A percentile compares a stretch with the other conserved stretches of the same genome.
These are phyloP conservation scores for Botrytis medusae DNA, from an alignment of 2,329 filamentous ascomycete species.

Conservation along the genomic window DNA sequence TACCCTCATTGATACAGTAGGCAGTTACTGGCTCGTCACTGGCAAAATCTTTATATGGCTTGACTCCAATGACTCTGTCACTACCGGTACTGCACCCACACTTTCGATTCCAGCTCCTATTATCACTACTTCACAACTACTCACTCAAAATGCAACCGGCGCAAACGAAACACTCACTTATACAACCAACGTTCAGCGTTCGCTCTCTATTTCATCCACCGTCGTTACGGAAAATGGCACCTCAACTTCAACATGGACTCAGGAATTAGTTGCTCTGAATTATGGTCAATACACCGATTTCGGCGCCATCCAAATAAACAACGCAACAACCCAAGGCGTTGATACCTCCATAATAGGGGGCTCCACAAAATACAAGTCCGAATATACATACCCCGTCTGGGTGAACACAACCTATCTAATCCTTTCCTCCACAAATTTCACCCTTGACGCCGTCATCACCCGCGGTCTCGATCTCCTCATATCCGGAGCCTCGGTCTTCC, in stretches of 20 bases:
- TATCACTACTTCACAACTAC: constrained; percentile 51
- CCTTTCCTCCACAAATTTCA: constrained; percentile 47
- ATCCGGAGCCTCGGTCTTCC: constrained; percentile 52
- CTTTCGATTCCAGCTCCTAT: constrained; percentile 43
- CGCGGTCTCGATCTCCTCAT: constrained; percentile 50
- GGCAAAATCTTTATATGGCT: constrained; percentile 82
- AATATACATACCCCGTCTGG: constrained; percentile 61
- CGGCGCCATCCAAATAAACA: constrained; percentile 54
- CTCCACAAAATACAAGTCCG: constrained; percentile 37
- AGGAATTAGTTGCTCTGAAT: constrained; percentile 57
- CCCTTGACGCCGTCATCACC: constrained; percentile 50
- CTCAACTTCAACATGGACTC: constrained; percentile 53
- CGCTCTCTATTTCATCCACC: constrained; percentile 52
- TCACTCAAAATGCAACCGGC: constrained; percentile 50
- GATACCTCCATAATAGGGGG: constrained; percentile 43
- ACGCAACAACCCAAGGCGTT: constrained; percentile 51
- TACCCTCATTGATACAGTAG: constrained; percentile 54
- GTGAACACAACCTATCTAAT: constrained; percentile 53
- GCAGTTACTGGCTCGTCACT: constrained; percentile 71
- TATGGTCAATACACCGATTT: constrained; percentile 53
- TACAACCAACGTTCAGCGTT: constrained; percentile 55
- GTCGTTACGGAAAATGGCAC: constrained; percentile 51
- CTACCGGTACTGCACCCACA: constrained; percentile 48
- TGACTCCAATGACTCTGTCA: constrained; percentile 51
- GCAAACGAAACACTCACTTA: constrained; percentile 61